phyloP scores from a whole-genome alignment of 139 green algal species.

The Tetradesmus lagerheimii region DNA sequence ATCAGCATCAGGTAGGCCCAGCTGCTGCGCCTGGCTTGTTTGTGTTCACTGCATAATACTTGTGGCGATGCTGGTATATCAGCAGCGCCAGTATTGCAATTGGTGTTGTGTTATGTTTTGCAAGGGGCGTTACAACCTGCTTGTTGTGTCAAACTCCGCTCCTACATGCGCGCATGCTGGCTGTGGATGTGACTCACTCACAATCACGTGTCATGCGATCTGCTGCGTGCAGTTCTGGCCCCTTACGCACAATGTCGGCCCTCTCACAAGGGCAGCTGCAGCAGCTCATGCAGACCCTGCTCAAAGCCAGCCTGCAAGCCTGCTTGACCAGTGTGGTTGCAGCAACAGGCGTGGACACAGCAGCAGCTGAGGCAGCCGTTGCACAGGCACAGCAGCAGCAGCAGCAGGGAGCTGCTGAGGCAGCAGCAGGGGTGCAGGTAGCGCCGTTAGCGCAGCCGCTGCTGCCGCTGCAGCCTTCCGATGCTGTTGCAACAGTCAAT shows the following conservation, averaged over 20 bases:
- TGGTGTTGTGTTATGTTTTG: too few species aligned
- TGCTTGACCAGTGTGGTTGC: constrained; percentile 4
- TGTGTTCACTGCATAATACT: background rate
- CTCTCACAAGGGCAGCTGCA: constrained; percentile 9
- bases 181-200: background rate
- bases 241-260: background rate
- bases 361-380: constrained; percentile 1
- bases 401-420: background rate
- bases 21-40: too few species aligned
- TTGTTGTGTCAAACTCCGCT: background rate
- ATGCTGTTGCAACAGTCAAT: background rate
- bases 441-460: background rate
- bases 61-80: too few species aligned
- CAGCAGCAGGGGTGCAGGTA: background rate
- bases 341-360: background rate
- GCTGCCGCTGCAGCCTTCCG: background rate
- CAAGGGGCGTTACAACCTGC: too few species aligned
- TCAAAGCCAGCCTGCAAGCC: constrained; percentile 9
- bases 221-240: constrained; percentile 19
- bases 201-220: background rate
- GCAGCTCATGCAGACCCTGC: background rate
- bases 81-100: too few species aligned
- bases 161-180: background rate
- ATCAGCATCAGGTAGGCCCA: too few species aligned
- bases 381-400: background rate